Base-by-base conservation (phyloP, 2,329 filamentous ascomycete genomes). In the Aspergillus fijiensis region DNA sequence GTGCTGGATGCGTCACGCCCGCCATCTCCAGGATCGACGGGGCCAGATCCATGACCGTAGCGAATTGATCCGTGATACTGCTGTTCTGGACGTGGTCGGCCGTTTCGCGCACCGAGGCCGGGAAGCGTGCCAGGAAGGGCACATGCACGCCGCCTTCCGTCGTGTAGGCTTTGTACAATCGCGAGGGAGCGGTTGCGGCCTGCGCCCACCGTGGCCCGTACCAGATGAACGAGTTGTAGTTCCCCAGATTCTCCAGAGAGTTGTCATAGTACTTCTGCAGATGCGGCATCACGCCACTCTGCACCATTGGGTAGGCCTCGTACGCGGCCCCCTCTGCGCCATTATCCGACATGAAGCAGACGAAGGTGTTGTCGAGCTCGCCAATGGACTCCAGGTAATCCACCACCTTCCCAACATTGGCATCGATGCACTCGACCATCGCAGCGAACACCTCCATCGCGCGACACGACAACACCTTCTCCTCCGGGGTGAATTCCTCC, bases 311-410 rank as follows among this genome's bases (percentile, higher is more conserved):
- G 56, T 83, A 81, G 4, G 85, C 83, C 65, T 87, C 84, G 63
- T 85, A 84, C 1, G 80, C 80, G 16, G 82, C 83, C 11, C 85
- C 85, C 64, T 87, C 85, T 11, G 85, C 85, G 2, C 85, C 85
- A 62, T 88, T 88, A 72, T 88, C 85, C 1, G 80, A 84, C 76
- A 87, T 82, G 77, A 88, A 88, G 67, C 82, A 80, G 54, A 89
- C 78, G 61, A 88, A 84, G 2, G 86, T 89, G 69, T 88, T 87
- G 63, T 88, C 85, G 0, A 85, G 76, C 68, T 88, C 85, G 58
- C 80, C 83, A 2, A 80, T 83, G 49, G 79, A 69, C 59, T 83
- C 76, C 2, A 88, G 79, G 65, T 87, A 83, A 39, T 84, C 75
- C 23, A 87, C 74, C 2, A 88, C 81, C 58, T 83, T 83, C 42